phyloP scores from a whole-genome alignment of 176 grass and related monocot species.

The Musa acuminata region DNA sequence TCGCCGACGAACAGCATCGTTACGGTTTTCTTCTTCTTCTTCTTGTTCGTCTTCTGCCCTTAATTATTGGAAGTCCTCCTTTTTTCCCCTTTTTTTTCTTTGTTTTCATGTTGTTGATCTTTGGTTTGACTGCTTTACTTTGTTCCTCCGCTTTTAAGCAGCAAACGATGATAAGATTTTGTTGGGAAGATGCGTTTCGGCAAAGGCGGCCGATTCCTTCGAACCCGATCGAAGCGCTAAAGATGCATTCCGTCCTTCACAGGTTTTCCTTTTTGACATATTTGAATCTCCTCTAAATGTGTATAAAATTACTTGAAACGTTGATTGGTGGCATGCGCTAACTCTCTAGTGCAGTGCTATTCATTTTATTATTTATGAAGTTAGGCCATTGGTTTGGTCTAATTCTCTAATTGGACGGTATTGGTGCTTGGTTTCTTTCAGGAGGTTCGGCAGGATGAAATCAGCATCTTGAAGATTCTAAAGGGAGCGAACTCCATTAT shows the following conservation, averaged over 20 bases:
- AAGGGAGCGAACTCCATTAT: conserved; percentile 67
- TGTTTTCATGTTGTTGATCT: not conserved
- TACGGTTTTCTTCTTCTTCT: not conserved
- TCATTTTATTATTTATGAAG: not conserved
- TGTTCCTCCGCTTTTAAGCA: conserved; percentile 15
- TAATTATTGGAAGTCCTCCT: not conserved
- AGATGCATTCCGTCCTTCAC: conserved; percentile 11
- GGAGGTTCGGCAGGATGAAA: conserved; percentile 29
- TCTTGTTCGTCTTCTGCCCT: not conserved
- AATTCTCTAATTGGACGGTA: not conserved
- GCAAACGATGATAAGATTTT: conserved; percentile 19
- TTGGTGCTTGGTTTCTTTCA: conserved; percentile 25
- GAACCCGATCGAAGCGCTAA: conserved; percentile 22
- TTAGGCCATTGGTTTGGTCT: not conserved
- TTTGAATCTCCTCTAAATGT: not conserved
- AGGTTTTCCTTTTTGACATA: conserved; percentile 30
- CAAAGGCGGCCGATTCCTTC: conserved; percentile 33
- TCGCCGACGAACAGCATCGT: not conserved
- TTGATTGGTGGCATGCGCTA: too few species aligned
- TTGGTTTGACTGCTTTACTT: not conserved
- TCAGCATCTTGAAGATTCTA: conserved; percentile 47
- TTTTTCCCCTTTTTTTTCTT: not conserved
- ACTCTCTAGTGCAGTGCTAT: not conserved
- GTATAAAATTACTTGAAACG: too few species aligned
- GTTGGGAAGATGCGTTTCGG: conserved; percentile 16